Conservation (phyloP, 768 basidiomycete species). For the Suillus ampliporus region DNA sequence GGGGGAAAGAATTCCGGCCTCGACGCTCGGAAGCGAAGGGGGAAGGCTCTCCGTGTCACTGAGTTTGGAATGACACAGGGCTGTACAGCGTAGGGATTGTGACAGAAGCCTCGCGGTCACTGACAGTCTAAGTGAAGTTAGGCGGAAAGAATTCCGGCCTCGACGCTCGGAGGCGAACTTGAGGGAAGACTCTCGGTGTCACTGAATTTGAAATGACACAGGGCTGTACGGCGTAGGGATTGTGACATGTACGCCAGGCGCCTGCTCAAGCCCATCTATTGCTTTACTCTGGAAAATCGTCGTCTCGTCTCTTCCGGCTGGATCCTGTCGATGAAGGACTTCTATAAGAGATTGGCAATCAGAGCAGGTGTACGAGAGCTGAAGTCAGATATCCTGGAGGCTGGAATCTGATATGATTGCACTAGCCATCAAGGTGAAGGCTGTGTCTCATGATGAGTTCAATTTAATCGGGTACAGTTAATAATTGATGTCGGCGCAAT, state of each 20-base stretch:
- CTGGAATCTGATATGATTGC: too few relatives aligned
- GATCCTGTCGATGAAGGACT: background rate
- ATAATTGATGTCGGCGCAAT: too few relatives aligned
- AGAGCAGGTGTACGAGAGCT: background rate
- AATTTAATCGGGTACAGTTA: too few relatives aligned
- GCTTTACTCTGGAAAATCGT: background rate
- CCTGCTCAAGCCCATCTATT: background rate
- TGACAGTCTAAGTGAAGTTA: background rate
- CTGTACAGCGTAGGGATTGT: background rate
- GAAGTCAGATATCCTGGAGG: background rate
- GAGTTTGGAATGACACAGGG: background rate
- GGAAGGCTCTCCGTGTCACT: background rate
- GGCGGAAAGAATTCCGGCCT: background rate
- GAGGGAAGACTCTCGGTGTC: background rate
- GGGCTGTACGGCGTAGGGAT: background rate
- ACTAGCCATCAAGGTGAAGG: background rate
- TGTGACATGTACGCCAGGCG: too few relatives aligned
- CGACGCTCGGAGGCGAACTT: too few relatives aligned
- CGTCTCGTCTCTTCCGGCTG: background rate
- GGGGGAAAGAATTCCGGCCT: background rate
- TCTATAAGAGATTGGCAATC: background rate
- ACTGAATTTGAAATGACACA: background rate
- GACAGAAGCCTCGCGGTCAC: background rate
- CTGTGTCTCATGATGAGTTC: background rate
- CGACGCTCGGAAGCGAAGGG: too few relatives aligned